Conservation (phyloP, 495 filamentous ascomycete genomes). For the Hyaloscypha variabilis region DNA sequence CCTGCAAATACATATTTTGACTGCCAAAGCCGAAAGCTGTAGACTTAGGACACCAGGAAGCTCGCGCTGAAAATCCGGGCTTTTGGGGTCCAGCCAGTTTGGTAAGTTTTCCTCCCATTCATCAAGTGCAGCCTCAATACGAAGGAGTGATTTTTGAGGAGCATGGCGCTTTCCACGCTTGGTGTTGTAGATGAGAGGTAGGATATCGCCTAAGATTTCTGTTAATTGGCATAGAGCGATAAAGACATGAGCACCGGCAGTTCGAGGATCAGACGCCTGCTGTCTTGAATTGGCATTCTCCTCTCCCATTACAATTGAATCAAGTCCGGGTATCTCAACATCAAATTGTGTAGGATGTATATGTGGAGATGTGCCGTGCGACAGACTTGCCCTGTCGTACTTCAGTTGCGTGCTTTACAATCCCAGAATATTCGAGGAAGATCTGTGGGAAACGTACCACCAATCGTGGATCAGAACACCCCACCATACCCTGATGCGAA, state of each 20-base stretch:
- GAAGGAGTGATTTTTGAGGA: constrained; percentile 31
- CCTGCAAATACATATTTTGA: too few species aligned
- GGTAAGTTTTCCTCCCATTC: constrained; percentile 32
- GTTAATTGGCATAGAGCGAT: constrained; percentile 54
- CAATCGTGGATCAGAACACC: constrained; percentile 56
- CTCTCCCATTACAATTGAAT: constrained; percentile 34
- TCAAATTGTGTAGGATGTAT: too few species aligned
- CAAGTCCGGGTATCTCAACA: too few species aligned
- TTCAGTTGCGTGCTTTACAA: too few species aligned
- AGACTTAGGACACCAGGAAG: too few species aligned
- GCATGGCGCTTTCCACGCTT: constrained; percentile 42
- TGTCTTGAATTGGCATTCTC: too few species aligned
- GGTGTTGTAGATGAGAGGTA: constrained; percentile 53
- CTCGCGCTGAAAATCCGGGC: too few species aligned
- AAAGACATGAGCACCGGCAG: constrained; percentile 50
- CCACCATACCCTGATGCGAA: constrained; percentile 55
- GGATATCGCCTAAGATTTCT: constrained; percentile 52
- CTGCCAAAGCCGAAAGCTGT: too few species aligned
- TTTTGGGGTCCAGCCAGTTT: neutral
- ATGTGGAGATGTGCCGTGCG: constrained; percentile 38
- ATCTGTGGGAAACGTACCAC: constrained; percentile 32
- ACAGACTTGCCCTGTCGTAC: constrained; percentile 49
- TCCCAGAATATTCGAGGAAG: too few species aligned
- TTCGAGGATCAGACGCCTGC: constrained; percentile 46
- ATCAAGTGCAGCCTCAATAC: constrained; percentile 49